Evolutionary conservation across 192 early-diverging fungal species (phyloP), one percentile per base, ranked within the genome.

Genomic region (Globomyces pollinis-pini): DNA sequence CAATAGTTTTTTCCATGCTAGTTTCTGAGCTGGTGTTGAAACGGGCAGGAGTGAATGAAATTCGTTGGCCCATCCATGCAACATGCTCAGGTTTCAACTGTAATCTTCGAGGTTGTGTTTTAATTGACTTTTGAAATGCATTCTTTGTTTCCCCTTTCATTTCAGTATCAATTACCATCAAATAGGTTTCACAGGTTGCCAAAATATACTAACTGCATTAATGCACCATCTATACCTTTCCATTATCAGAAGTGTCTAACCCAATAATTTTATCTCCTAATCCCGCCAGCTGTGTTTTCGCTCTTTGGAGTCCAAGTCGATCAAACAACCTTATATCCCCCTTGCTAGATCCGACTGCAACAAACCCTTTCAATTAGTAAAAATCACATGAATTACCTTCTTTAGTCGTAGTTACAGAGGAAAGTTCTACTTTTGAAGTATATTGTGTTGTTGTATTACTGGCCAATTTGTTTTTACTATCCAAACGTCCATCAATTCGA

Each of bases 11-110:
- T 63, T 97, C 94, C 38, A 73, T 72, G n/a, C 69, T 71, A 11
- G 85, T 26, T 47, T n/a, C 21, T 18, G 18, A 80, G 57, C 86
- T 83, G 3, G 84, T 85, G 71, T 94, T 91, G 76, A 97, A 97
- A 35, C 80, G 70, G 3, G 94, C 94, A 2, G 91, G 80, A 28
- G 92, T 97, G 41, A 97, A 97, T 21, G 71, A 65, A 15, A 90
- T 75, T 6, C 52, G 50, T 1, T 60, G 56, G 15, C 80, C 81
- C 84, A 94, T 89, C 24, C 80, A 79, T 7, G 87, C 87, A 23
- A 94, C 84, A 62, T 97, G 91, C 69, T 93, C 86, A 8, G 92
- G 92, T 62, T 80, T 80, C 51, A 97, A 78, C 65, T 88, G 84
- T 45, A 97, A 70, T 42, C 85, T 84, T 50, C 71, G 73, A 38